These are phyloP conservation scores for Cordyceps militaris DNA, from an alignment of 2,329 filamentous ascomycete genomes.

Conservation along the genomic window DNA sequence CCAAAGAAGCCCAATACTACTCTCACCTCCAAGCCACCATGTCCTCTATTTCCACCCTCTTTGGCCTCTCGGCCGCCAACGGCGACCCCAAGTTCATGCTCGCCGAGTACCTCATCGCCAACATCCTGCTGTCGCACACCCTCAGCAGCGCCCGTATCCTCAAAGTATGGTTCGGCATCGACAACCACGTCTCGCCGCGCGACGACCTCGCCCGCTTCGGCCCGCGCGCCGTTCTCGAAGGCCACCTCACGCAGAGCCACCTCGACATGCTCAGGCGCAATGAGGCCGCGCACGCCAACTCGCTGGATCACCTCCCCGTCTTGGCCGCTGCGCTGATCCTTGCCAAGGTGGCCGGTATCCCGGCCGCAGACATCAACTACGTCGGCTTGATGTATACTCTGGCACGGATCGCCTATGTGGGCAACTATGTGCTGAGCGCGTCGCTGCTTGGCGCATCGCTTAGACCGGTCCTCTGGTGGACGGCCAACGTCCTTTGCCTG, in stretches of 20 bases:
- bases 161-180: neutral
- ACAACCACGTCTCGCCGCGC: slow-evolving; percentile 11
- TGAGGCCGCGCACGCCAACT: slow-evolving; percentile 8
- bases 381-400: slow-evolving; percentile 1
- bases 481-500: neutral
- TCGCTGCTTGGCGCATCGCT: neutral
- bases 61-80: neutral
- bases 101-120: slow-evolving; percentile 9
- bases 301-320: slow-evolving; percentile 10
- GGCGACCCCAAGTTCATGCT: neutral
- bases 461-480: slow-evolving; percentile 6
- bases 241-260: neutral
- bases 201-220: slow-evolving; percentile 1
- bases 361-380: slow-evolving; percentile 2
- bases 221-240: slow-evolving; percentile 5
- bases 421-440: neutral
- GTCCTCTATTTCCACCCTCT: neutral
- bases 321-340: slow-evolving; percentile 4
- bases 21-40: neutral
- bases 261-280: slow-evolving; percentile 9
- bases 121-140: slow-evolving; percentile 1
- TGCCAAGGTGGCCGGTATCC: slow-evolving; percentile 1
- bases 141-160: neutral
- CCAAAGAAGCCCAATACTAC: too few relatives aligned
- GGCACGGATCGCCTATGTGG: neutral